A percentile compares a stretch with the other conserved stretches of the same genome.
Evolutionary conservation across 768 basidiomycete genomes (phyloP).

Genomic region (Lactarius vividus): DNA sequence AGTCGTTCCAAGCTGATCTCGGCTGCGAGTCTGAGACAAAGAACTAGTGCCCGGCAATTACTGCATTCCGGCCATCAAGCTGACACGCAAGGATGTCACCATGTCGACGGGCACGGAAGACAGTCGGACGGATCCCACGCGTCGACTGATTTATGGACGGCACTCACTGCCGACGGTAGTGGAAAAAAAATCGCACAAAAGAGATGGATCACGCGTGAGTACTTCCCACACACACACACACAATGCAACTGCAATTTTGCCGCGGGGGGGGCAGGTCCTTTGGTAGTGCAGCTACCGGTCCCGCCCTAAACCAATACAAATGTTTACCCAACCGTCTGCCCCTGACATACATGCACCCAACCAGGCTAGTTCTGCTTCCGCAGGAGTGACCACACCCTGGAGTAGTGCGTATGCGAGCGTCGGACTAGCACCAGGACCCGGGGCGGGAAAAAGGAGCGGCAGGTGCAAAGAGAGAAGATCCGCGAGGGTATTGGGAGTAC

Average conservation of each 20-base stretch:
- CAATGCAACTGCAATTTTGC: neutral
- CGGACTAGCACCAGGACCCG: slow-evolving; percentile 25
- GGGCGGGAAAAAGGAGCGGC: slow-evolving; percentile 73
- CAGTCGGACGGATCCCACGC: neutral
- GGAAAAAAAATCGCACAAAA: neutral
- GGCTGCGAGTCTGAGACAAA: slow-evolving; percentile 10
- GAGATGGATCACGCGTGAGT: neutral
- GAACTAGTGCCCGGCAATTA: neutral
- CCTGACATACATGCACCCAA: slow-evolving; percentile 88
- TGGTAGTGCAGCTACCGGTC: slow-evolving; percentile 15
- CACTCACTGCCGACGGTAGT: neutral
- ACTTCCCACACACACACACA: neutral
- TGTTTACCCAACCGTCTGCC: slow-evolving; percentile 93
- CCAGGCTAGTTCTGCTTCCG: slow-evolving; percentile 92
- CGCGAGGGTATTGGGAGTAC: slow-evolving; percentile 67
- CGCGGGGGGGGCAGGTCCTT: neutral
- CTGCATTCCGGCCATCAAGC: slow-evolving; percentile 13
- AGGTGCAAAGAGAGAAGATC: slow-evolving; percentile 68
- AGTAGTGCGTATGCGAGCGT: slow-evolving; percentile 71
- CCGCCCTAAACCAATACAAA: slow-evolving; percentile 62
- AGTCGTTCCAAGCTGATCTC: neutral
- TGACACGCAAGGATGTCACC: slow-evolving; percentile 11
- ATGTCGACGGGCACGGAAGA: slow-evolving; percentile 17
- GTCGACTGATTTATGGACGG: neutral
- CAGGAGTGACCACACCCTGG: slow-evolving; percentile 81